Conservation (phyloP, 2,329 filamentous ascomycete species). For the Aspergillus floridensis region DNA sequence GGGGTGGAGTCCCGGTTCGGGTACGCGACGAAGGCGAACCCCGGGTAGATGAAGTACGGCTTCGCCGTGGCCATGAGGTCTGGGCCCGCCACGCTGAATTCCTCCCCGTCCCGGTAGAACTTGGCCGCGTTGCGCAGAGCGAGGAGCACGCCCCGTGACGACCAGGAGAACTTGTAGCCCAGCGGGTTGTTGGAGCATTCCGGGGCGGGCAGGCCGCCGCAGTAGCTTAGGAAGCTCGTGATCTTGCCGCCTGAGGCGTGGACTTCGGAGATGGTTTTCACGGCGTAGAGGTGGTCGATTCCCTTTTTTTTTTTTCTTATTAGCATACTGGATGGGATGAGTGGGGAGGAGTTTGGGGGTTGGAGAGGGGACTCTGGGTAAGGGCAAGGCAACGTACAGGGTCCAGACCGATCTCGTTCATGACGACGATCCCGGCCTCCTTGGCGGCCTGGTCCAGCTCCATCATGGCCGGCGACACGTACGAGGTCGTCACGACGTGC, state of each 20-base stretch:
- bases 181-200: constrained; percentile 84
- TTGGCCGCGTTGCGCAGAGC: constrained; percentile 83
- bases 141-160: constrained; percentile 78
- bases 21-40: constrained; percentile 87
- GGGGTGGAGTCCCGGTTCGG: constrained; percentile 86
- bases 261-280: constrained; percentile 82
- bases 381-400: constrained; percentile 22
- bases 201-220: constrained; percentile 71
- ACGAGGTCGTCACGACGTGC: constrained; percentile 92
- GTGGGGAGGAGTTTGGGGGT: too few relatives aligned
- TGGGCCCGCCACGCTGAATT: constrained; percentile 61
- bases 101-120: constrained; percentile 76
- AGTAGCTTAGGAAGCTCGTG: constrained; percentile 76
- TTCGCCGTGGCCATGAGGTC: constrained; percentile 85
- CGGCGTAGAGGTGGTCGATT: constrained; percentile 63
- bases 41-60: constrained; percentile 86
- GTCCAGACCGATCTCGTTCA: constrained; percentile 87
- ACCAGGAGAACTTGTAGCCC: constrained; percentile 88
- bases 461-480: constrained; percentile 88
- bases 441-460: constrained; percentile 81
- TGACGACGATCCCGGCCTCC: constrained; percentile 89
- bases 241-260: constrained; percentile 86
- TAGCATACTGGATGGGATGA: neutral
- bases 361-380: too few relatives aligned
- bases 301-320: constrained; percentile 21